phyloP scores from a whole-genome alignment of 164 flowering plant genomes.

The Macadamia integrifolia region DNA sequence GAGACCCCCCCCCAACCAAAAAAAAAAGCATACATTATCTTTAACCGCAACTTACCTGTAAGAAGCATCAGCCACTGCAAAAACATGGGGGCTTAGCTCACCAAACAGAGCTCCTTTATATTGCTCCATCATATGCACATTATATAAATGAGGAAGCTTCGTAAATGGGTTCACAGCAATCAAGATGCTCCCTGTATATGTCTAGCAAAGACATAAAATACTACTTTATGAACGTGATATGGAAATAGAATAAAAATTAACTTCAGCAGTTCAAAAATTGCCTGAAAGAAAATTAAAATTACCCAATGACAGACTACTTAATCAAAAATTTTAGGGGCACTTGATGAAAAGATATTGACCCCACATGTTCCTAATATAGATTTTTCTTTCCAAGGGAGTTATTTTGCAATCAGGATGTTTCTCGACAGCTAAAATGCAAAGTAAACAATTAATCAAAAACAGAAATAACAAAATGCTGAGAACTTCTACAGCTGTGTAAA shows the following conservation, averaged over 20 bases:
- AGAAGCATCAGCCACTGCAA: slow-evolving; percentile 99
- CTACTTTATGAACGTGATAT: neutral
- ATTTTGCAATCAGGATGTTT: too few species aligned
- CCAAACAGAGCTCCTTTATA: slow-evolving; percentile 95
- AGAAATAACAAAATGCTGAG: neutral
- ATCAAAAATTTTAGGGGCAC: neutral
- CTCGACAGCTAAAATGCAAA: too few species aligned
- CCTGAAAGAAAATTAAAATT: neutral
- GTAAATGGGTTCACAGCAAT: slow-evolving; percentile 98
- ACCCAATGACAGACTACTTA: neutral
- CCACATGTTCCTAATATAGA: neutral
- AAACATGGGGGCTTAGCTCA: slow-evolving; percentile 95
- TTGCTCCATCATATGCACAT: slow-evolving; percentile 96
- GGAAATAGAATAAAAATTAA: neutral
- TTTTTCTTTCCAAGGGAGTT: too few species aligned
- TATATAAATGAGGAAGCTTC: slow-evolving; percentile 93
- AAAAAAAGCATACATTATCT: neutral
- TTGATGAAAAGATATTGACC: neutral
- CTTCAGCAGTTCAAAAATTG: neutral
- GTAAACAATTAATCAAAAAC: neutral
- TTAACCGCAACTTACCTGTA: slow-evolving; percentile 55
- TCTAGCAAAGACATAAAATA: slow-evolving; percentile 34
- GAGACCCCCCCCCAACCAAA: neutral
- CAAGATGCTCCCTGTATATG: slow-evolving; percentile 98
- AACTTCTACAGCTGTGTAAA: too few species aligned